Evolutionary conservation across 176 grass and related monocot genomes (phyloP), one percentile per base, ranked within the genome.

Genomic region (Secale cereale): DNA sequence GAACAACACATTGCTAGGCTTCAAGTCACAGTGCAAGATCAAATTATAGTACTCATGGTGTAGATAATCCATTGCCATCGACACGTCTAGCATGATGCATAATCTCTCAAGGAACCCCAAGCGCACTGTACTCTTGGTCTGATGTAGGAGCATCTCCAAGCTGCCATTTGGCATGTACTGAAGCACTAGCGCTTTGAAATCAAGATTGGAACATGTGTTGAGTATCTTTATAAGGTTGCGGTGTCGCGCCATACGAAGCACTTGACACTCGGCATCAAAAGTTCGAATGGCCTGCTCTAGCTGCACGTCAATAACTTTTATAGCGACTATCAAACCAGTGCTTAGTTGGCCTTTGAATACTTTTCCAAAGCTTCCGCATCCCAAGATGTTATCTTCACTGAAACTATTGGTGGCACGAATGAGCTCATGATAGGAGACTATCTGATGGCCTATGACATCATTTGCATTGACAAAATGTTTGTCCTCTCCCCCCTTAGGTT

Each of bases 81-180:
- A 57, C 54, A 57, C 54, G 0, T 57, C 54, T 0, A 57, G 54
- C 19, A 57, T 22, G 19, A 57, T 22, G 6, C 0, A 0, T n/a
- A 57, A 7, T 59, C 56, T 59, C 20, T 59, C 20, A 59, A 59
- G 56, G 7, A 59, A n/a, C 0, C 56, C 56, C 2, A 59, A 1
- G 20, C 0, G 8, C 0, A 0, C 0, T n/a, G 56, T 3, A n/a
- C 19, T 10, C 7, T n/a, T 0, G 0, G 56, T 1, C 2, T 4
- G 2, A n/a, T n/a, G n/a, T n/a, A n/a, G n/a, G 46, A 52, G 46
- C 15, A 1, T 52, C 46, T 52, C 46, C 3, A 52, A 52, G 46
- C 0, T 52, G 4, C 14, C 46, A 52, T 52, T 52, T 17, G 46
- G 15, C 15, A 52, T 52, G 46, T 52, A 52, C 15, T 17, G 14